Evolutionary conservation across 192 early-diverging fungal species (phyloP).

Genomic region (Coemansia sp.): DNA sequence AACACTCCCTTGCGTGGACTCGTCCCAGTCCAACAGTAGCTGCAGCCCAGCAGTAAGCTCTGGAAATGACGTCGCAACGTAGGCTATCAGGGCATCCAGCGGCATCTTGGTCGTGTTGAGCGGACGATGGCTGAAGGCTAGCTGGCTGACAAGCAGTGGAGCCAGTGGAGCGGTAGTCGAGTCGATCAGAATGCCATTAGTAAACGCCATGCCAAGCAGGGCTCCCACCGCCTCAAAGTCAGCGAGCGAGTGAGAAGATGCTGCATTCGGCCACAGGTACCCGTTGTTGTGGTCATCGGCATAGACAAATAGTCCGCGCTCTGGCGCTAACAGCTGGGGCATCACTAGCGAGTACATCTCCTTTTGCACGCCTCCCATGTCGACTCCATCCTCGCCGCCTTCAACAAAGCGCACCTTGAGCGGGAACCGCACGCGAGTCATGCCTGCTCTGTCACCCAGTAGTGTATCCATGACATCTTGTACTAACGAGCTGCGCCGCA

Average conservation of each 20-base stretch:
- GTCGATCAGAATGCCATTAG: constrained; percentile 75
- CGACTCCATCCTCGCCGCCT: constrained; percentile 91
- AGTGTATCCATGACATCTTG: constrained; percentile 71
- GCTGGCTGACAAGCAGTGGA: constrained; percentile 73
- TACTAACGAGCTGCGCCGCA: constrained; percentile 72
- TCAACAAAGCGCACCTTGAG: constrained; percentile 78
- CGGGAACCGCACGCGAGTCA: constrained; percentile 30
- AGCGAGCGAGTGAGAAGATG: constrained; percentile 58
- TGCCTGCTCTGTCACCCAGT: not conserved
- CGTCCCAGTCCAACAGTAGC: constrained; percentile 81
- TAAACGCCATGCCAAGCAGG: constrained; percentile 89
- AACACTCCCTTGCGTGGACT: constrained; percentile 61
- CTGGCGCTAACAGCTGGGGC: constrained; percentile 70
- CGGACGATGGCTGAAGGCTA: constrained; percentile 23
- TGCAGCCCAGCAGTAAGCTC: constrained; percentile 74
- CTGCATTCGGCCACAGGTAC: constrained; percentile 78
- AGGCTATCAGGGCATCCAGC: constrained; percentile 55
- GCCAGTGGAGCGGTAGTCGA: constrained; percentile 77
- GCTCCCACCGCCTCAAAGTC: constrained; percentile 87
- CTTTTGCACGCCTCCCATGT: constrained; percentile 97
- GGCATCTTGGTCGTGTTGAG: constrained; percentile 25
- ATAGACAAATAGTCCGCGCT: constrained; percentile 75
- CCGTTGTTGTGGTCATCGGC: constrained; percentile 32
- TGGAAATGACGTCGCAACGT: constrained; percentile 53
- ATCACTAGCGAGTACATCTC: constrained; percentile 90